A percentile compares a stretch with the other conserved stretches of the same genome.
Evolutionary conservation across 768 basidiomycete genomes (phyloP).

Genomic region (Holtermannia corniformis): DNA sequence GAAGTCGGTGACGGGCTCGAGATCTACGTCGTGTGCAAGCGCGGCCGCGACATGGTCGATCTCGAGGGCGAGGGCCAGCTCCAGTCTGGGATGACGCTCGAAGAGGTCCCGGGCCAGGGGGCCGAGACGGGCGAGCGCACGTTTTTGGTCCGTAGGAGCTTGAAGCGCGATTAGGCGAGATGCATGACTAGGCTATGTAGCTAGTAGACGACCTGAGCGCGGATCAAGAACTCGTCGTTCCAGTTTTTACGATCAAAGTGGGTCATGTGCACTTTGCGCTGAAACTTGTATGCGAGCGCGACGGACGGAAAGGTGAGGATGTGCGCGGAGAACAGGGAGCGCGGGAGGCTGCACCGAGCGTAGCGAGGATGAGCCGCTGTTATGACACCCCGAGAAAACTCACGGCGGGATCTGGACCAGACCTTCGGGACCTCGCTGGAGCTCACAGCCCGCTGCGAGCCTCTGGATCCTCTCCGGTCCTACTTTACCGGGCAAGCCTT

Average conservation of each 20-base stretch:
- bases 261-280: neutral
- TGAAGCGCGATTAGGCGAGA: slow-evolving; percentile 34
- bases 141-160: slow-evolving; percentile 21
- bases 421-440: too few species aligned
- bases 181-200: neutral
- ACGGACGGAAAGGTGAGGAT: neutral
- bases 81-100: slow-evolving; percentile 25
- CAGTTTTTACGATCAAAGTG: neutral
- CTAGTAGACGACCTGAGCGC: neutral
- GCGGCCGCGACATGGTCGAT: slow-evolving; percentile 53
- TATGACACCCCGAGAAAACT: neutral
- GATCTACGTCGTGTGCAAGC: slow-evolving; percentile 74
- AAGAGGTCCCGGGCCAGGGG: slow-evolving; percentile 31
- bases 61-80: slow-evolving; percentile 25
- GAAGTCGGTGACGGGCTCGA: slow-evolving; percentile 97
- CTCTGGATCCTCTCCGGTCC: neutral
- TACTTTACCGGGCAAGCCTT: neutral
- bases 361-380: neutral
- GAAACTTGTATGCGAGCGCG: neutral
- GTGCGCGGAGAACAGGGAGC: neutral
- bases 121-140: slow-evolving; percentile 26
- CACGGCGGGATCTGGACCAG: neutral
- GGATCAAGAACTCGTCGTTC: neutral
- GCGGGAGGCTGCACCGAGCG: neutral
- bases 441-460: neutral